Evolutionary conservation across 2,329 filamentous ascomycete genomes (phyloP), one percentile per base, ranked within the genome.

Genomic region (Lasiodiplodia gonubiensis): DNA sequence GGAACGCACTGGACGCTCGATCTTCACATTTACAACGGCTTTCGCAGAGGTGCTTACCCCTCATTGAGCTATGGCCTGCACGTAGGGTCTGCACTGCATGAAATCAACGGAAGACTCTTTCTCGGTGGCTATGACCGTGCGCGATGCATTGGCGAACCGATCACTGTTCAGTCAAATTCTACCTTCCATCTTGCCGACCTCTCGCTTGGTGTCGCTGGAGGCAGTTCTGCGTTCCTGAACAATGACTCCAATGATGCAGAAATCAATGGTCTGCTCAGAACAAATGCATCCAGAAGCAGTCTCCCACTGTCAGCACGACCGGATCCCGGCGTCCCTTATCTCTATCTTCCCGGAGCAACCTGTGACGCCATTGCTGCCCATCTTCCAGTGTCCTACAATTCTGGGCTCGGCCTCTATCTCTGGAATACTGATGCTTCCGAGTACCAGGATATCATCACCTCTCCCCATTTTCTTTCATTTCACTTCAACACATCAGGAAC

Each of bases 381-480:
- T 21, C 70, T 78, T 12, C 76, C 76, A 0, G 70, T 78, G 27
- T 69, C 49, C 2, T 75, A 72, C 52, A 68, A 73, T 48, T 6
- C 52, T 7, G 59, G 57, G 2, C 63, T 70, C 14, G 70, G 70
- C 10, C 71, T 74, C 33, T 77, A 73, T 53, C 64, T 74, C 10
- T 78, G 75, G 76, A 70, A 77, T 54, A 74, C 71, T 8, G 59
- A 49, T 1, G 63, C 73, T 21, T 63, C 70, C n/a, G 72, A 73
- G 48, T 84, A 80, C 68, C 59, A 72, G 3, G 73, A 74, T 27
- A 79, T 84, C n/a, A 71, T 82, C 12, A 75, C 71, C 21, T 84
- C 82, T 0, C 77, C 81, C 0, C 76, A 80, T 11, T 77, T 78
- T n/a, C 72, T 84, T 1, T 71, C 75, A 27, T 84, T 84, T 68